phyloP scores from a whole-genome alignment of 1,284 basidiomycete species.

The Prillingera fragicola region DNA sequence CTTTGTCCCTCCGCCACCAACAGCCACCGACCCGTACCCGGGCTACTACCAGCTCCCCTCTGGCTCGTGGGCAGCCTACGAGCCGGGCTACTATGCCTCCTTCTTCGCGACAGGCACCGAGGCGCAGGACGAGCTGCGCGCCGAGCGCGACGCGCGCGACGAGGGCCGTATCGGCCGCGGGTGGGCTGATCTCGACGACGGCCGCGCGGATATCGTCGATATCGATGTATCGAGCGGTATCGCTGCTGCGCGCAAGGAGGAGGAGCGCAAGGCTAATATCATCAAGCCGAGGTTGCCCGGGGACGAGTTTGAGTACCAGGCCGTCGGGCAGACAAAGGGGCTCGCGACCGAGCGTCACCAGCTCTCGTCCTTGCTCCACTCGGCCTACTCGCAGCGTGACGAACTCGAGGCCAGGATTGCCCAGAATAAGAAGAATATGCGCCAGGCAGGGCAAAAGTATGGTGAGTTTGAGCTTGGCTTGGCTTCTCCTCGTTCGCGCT shows the following conservation, averaged over 20 bases:
- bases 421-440: constrained; percentile 45
- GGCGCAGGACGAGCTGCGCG: constrained; percentile 7
- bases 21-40: constrained; percentile 69
- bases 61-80: constrained; percentile 71
- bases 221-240: constrained; percentile 34
- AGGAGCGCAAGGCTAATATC: constrained; percentile 24
- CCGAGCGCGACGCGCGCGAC: constrained; percentile 3
- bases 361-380: constrained; percentile 40
- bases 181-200: constrained; percentile 39
- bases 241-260: constrained; percentile 26
- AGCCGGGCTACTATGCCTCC: constrained; percentile 65
- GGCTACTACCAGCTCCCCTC: constrained; percentile 81
- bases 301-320: constrained; percentile 42
- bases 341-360: constrained; percentile 46
- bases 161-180: constrained; percentile 38
- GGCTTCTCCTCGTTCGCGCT: neutral
- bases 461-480: constrained; percentile 20
- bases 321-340: constrained; percentile 44
- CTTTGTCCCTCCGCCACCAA: constrained; percentile 69
- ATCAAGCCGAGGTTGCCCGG: constrained; percentile 26
- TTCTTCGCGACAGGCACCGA: constrained; percentile 49
- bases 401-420: constrained; percentile 44
- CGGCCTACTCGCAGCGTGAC: constrained; percentile 38
- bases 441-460: constrained; percentile 40
- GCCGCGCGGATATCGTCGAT: constrained; percentile 24